Evolutionary conservation across 2,329 filamentous ascomycete genomes (phyloP).

Genomic region (Didymella sp.): DNA sequence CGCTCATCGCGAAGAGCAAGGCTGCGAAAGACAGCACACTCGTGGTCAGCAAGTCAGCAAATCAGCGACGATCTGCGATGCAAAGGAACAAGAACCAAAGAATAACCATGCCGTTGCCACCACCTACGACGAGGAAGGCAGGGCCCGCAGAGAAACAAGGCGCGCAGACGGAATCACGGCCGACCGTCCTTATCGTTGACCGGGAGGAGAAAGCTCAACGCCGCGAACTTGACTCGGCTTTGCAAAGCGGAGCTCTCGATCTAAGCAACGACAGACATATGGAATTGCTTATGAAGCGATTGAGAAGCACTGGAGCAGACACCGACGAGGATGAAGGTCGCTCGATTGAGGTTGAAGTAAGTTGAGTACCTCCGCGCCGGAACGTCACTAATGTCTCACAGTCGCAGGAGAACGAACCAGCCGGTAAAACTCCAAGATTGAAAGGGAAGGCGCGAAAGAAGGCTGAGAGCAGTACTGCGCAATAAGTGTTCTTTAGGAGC

Average conservation of each 20-base stretch:
- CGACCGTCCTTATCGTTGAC: not conserved
- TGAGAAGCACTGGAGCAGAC: not conserved
- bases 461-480: not conserved
- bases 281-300: slow-evolving; percentile 3
- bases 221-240: slow-evolving; percentile 2
- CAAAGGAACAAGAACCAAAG: slow-evolving; percentile 16
- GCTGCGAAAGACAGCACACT: slow-evolving; percentile 1
- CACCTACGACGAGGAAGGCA: slow-evolving; percentile 1
- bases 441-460: slow-evolving; percentile 15
- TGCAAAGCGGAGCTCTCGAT: slow-evolving; percentile 2
- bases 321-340: not conserved
- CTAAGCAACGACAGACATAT: not conserved
- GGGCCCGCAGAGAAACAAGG: not conserved
- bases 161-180: not conserved
- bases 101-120: slow-evolving; percentile 11
- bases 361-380: not conserved
- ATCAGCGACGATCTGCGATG: slow-evolving; percentile 12
- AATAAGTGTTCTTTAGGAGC: not conserved
- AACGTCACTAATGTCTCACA: not conserved
- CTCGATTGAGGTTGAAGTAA: not conserved
- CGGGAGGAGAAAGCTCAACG: not conserved
- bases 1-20: slow-evolving; percentile 9
- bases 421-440: not conserved
- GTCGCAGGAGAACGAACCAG: not conserved
- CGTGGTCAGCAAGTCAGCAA: slow-evolving; percentile 7